Percentiles rank a stretch among this genome's conserved stretches.
Evolutionary conservation across 2,329 filamentous ascomycete genomes (phyloP).

Genomic region (Endocalyx cinctus): DNA sequence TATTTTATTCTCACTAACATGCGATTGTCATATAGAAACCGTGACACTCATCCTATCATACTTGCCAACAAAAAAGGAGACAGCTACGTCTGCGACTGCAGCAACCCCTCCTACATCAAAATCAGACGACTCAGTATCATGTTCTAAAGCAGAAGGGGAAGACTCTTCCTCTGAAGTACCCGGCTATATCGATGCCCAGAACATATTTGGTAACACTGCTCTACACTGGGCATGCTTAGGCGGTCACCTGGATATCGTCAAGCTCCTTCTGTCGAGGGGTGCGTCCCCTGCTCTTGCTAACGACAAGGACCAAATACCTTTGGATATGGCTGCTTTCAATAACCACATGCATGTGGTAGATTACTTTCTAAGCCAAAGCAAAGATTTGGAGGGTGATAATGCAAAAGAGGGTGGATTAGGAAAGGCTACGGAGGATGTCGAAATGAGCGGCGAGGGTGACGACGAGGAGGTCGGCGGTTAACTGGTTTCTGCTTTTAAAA

Average conservation of each 20-base stretch:
- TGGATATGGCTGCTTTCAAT: constrained; percentile 69
- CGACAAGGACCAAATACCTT: constrained; percentile 74
- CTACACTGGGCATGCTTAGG: constrained; percentile 93
- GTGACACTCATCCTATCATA: constrained; percentile 28
- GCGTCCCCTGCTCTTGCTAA: constrained; percentile 78
- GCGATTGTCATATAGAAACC: too few relatives aligned
- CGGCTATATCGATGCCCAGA: constrained; percentile 62
- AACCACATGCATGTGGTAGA: constrained; percentile 63
- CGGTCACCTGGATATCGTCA: constrained; percentile 76
- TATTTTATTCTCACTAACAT: too few relatives aligned
- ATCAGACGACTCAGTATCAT: constrained; percentile 15
- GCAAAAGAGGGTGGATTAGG: constrained; percentile 38
- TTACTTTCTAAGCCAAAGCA: constrained; percentile 50
- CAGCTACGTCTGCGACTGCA: constrained; percentile 4
- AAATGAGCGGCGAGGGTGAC: constrained; percentile 15
- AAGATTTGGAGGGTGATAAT: constrained; percentile 44
- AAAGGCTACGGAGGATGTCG: constrained; percentile 27
- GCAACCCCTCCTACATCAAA: constrained; percentile 4
- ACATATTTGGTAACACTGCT: constrained; percentile 82
- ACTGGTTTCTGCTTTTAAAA: not conserved
- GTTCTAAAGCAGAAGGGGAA: constrained; percentile 34
- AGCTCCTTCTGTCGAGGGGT: constrained; percentile 69
- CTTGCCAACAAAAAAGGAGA: constrained; percentile 10
- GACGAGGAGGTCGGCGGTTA: constrained; percentile 6
- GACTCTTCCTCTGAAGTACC: constrained; percentile 32